A percentile compares a stretch with the other conserved stretches of the same genome.
phyloP scores from a whole-genome alignment of 1,139 yeast genomes.

The Kodamaea fungicola region DNA sequence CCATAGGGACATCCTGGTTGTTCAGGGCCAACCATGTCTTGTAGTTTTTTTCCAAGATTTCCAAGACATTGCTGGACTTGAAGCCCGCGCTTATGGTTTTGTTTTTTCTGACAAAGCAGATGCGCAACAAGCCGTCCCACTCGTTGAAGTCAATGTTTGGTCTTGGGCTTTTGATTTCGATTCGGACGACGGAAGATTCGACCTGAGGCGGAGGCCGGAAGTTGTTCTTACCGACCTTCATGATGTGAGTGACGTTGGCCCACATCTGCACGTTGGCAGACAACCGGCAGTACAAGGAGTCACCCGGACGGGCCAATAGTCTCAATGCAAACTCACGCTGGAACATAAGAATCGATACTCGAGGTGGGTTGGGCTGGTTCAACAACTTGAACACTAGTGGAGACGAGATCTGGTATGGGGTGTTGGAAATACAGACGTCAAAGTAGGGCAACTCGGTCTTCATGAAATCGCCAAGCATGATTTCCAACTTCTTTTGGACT shows the following conservation, averaged over 20 bases:
- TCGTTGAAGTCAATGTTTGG: conserved; percentile 90
- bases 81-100: conserved; percentile 92
- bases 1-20: conserved; percentile 50
- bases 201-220: conserved; percentile 99
- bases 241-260: conserved; percentile 96
- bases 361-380: conserved; percentile 89
- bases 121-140: conserved; percentile 94
- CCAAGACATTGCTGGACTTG: conserved; percentile 77
- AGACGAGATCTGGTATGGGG: conserved; percentile 96
- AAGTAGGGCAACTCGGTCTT: conserved; percentile 93
- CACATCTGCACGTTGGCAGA: conserved; percentile 99
- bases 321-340: conserved; percentile 96
- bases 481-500: conserved; percentile 84
- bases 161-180: conserved; percentile 87
- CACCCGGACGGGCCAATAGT: conserved; percentile 93
- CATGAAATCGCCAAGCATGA: conserved; percentile 92
- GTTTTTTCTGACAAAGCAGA: conserved; percentile 89
- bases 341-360: conserved; percentile 94
- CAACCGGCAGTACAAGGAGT: conserved; percentile 82
- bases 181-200: conserved; percentile 91
- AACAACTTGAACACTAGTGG: conserved; percentile 91
- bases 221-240: conserved; percentile 97
- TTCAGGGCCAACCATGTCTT: conserved; percentile 68
- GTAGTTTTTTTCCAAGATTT: conserved; percentile 84
- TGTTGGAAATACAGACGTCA: conserved; percentile 93